phyloP scores from a whole-genome alignment of 441 rosid species.

The Daphne laureola region DNA sequence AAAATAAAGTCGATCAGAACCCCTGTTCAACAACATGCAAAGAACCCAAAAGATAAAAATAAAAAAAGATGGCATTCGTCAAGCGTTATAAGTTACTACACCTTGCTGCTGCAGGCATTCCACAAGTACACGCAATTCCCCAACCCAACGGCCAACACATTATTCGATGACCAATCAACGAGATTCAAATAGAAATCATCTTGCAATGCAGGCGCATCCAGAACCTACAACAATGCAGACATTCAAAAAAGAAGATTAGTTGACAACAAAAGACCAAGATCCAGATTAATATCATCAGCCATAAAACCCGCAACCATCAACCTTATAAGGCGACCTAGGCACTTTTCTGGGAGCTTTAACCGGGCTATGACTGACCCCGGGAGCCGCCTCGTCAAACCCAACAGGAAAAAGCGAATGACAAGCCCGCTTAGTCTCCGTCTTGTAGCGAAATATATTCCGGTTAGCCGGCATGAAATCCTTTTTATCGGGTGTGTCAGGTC shows the following conservation, averaged over 20 bases:
- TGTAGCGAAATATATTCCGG: conserved; percentile 76
- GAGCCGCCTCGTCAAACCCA: conserved; percentile 44
- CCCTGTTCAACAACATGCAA: too few species aligned
- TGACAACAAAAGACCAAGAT: not conserved
- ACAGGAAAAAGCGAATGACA: conserved; percentile 62
- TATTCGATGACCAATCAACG: conserved; percentile 92
- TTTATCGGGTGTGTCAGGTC: conserved; percentile 74
- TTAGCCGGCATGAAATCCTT: conserved; percentile 35
- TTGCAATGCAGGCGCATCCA: conserved; percentile 97
- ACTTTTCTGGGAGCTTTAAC: conserved; percentile 82
- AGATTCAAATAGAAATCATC: conserved; percentile 97
- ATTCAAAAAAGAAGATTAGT: not conserved
- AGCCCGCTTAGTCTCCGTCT: conserved; percentile 66
- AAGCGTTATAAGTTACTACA: conserved; percentile 5
- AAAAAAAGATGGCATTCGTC: conserved; percentile 12
- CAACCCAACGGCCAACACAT: conserved; percentile 88
- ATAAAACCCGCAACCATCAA: conserved; percentile 15
- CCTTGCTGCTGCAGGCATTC: conserved; percentile 99
- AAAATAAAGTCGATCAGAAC: not conserved
- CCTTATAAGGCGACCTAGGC: conserved; percentile 86
- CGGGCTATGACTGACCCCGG: conserved; percentile 51
- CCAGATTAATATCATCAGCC: conserved; percentile 1
- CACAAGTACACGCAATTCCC: conserved; percentile 91
- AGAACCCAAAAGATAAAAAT: not conserved
- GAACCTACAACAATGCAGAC: conserved; percentile 39